These are phyloP conservation scores for Nannochloropsis granulata DNA, from an alignment of 108 stramenopile genomes.

Conservation along the genomic window DNA sequence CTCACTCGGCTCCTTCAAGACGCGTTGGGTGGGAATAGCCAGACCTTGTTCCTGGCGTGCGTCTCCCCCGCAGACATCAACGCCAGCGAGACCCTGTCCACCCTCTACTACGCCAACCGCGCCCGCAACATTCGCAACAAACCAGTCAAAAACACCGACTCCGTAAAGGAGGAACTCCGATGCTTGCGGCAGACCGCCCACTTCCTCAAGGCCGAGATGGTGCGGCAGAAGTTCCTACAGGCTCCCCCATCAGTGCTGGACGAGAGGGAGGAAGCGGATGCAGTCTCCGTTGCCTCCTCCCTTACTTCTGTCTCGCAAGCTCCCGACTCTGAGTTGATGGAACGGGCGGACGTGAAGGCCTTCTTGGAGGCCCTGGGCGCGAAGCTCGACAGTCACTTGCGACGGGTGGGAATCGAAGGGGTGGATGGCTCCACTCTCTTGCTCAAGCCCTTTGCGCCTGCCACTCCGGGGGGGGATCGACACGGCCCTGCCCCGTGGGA, in stretches of 20 bases:
- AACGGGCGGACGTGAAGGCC: conserved; percentile 1
- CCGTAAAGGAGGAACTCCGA: conserved; percentile 22
- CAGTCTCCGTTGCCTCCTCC: background rate
- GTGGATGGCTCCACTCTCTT: background rate
- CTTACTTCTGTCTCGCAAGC: background rate
- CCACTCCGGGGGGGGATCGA: background rate
- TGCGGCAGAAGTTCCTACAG: conserved; percentile 5
- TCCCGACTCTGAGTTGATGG: background rate
- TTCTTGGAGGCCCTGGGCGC: background rate
- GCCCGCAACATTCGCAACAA: conserved; percentile 34
- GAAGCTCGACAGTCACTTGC: background rate
- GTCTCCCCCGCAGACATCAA: conserved; percentile 36
- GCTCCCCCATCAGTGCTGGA: background rate
- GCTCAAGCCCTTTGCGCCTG: background rate
- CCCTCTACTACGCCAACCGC: conserved; percentile 30
- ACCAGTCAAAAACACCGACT: conserved; percentile 36
- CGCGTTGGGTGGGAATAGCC: conserved; percentile 34
- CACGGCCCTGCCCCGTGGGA: background rate
- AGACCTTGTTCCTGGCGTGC: conserved; percentile 41
- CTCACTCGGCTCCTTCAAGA: conserved; percentile 37
- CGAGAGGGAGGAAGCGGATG: background rate
- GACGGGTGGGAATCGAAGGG: background rate
- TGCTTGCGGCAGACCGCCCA: conserved; percentile 9
- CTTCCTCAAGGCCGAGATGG: conserved; percentile 12
- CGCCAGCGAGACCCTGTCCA: conserved; percentile 26